phyloP scores from a whole-genome alignment of 176 grass and related monocot species.

The Eragrostis nindensis region DNA sequence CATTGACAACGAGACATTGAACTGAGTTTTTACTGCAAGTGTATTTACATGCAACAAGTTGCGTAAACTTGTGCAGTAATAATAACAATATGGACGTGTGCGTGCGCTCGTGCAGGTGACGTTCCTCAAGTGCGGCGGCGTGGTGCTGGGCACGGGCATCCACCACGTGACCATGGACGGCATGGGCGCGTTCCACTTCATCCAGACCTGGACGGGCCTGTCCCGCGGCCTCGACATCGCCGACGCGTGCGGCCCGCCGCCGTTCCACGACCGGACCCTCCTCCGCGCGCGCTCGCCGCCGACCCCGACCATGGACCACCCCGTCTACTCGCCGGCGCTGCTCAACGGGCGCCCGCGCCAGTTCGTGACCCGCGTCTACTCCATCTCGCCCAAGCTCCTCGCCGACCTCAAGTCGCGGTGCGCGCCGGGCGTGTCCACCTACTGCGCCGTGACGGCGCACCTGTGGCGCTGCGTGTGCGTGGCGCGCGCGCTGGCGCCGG shows the following conservation, averaged over 20 bases:
- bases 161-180: slow-evolving; percentile 81
- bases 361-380: slow-evolving; percentile 61
- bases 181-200: slow-evolving; percentile 60
- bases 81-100: neutral
- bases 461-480: slow-evolving; percentile 82
- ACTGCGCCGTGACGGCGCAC: slow-evolving; percentile 69
- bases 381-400: slow-evolving; percentile 50
- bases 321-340: slow-evolving; percentile 57
- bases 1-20: no score
- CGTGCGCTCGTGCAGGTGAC: slow-evolving; percentile 48
- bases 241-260: neutral
- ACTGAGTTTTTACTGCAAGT: no score
- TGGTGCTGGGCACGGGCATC: slow-evolving; percentile 62
- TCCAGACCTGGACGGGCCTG: slow-evolving; percentile 54
- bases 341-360: slow-evolving; percentile 40
- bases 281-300: slow-evolving; percentile 68
- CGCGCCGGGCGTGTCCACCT: slow-evolving; percentile 58
- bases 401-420: slow-evolving; percentile 44
- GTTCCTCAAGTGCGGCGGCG: slow-evolving; percentile 76
- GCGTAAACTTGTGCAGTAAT: neutral
- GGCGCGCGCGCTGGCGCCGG: slow-evolving; percentile 26
- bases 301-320: slow-evolving; percentile 58
- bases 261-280: slow-evolving; percentile 64
- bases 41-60: no score
- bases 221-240: slow-evolving; percentile 31